Base-by-base conservation (phyloP, 176 grass and related monocot species). In the Melocanna baccifera region DNA sequence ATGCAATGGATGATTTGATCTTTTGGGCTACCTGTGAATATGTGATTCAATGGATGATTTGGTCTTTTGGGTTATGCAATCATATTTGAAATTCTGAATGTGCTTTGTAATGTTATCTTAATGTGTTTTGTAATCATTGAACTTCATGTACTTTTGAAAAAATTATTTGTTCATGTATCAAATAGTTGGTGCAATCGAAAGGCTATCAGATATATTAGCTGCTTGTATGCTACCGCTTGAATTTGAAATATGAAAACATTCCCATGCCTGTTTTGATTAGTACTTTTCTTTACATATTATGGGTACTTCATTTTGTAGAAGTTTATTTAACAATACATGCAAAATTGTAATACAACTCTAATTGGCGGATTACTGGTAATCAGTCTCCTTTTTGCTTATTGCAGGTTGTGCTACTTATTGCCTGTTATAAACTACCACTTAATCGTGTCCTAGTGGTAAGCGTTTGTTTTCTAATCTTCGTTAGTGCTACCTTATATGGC, bases 391-490 rank as follows among this genome's bases (percentile, higher is more conserved):
- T 83, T 65, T 13, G 28, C 75, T 94, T 30, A 47, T 92, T 88
- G 75, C 77, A 94, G 95, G 88, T 74, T 71, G 95, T 91, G 9
- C 84, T 85, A 45, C 92, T 94, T 76, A 92, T 92, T 88, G 89
- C 95, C 57, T 94, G 94, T 75, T 97, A 94, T 86, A 93, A 94
- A 73, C 67, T 97, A 45, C 92, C 92, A 34, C 89, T 97, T 56
- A 88, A 93, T 53, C 88, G 89, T 40, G 84, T 94, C 55, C 69
- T 97, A 62, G 92, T 93, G 90, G 92, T 97, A 91, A 41, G 13
- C n/a, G 12, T 86, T 85, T 74, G 2, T 45, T 86, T 69, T 61
- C 50, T 51, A 26, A 87, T 78, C 45, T 81, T 69, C 12, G 10
- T 10, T 34, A 30, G 69, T 0, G 12, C n/a, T 30, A 70, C 19